Evolutionary conservation across 306 rosid species (phyloP), one percentile per base, ranked within the genome.

Genomic region (Canavalia ensiformis): DNA sequence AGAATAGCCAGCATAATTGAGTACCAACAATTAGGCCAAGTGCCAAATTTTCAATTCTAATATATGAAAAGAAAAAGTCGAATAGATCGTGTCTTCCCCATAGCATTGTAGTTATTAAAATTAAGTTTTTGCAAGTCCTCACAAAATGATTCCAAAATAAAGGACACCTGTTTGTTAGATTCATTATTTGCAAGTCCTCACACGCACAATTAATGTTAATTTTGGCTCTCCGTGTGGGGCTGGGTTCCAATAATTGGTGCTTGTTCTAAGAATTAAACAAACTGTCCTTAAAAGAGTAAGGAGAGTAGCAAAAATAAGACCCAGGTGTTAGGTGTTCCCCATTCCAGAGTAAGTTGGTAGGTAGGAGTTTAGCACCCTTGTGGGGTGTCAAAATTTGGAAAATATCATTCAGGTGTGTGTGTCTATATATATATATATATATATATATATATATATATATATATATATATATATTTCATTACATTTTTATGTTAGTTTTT

Each of bases 351-450:
- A 49, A 54, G 78, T 80, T 62, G 84, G 84, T 81, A 30, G 79
- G 84, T 72, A 69, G 67, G 84, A 62, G 74, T 72, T 41, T 37
- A 30, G 84, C 79, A 41, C 56, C 79, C 74, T 81, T 55, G 57
- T 11, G 8, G 67, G 84, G 74, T 33, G 49, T 81, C 64, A 70
- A 35, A 51, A 25, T 73, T 52, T 52, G 25, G 25, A 18, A 18
- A 18, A 18, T 18, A 18, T 18, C 25, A 18, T 18, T 18, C 25
- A 18, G 25, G 25, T 18, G 25, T 18, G 25, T 18, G 25, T 18
- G n/a, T n/a, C n/a, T n/a, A n/a, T n/a, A n/a, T n/a, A n/a, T n/a
- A n/a, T 66, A 29, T 28, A 42, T 39, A 31, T 35, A 35, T 1
- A 35, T 35, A 37, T 37, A 28, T n/a, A 37, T 37, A 37, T 37